Percentiles rank a stretch among this genome's conserved stretches.
These are phyloP conservation scores for Bombardia bombarda DNA, from an alignment of 495 filamentous ascomycete species.

Conservation along the genomic window DNA sequence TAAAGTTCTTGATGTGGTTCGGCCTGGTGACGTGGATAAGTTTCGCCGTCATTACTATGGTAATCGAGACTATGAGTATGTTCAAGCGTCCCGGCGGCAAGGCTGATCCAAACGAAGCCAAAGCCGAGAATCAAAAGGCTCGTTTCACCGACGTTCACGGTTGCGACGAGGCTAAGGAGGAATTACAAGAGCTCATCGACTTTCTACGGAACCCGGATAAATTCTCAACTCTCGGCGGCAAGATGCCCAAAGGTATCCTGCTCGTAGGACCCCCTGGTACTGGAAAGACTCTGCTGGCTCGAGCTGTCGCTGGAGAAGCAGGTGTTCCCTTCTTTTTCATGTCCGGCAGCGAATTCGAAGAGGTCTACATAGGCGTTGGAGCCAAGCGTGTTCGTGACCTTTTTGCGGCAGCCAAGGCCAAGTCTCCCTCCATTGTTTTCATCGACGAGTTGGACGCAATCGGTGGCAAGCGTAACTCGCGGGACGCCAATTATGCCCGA, in stretches of 20 bases:
- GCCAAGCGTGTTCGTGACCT: conserved; percentile 96
- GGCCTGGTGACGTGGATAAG: conserved; percentile 64
- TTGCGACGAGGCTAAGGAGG: conserved; percentile 96
- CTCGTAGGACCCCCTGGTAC: conserved; percentile 94
- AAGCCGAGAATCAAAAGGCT: conserved; percentile 80
- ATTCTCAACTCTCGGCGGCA: conserved; percentile 87
- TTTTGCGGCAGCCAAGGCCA: conserved; percentile 78
- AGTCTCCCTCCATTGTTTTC: conserved; percentile 94
- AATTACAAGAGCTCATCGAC: conserved; percentile 92
- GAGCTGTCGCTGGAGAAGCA: conserved; percentile 93
- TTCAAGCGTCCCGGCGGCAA: conserved; percentile 68
- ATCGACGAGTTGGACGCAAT: conserved; percentile 98
- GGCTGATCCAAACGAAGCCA: conserved; percentile 67
- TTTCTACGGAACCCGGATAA: conserved; percentile 87
- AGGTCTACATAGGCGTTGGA: conserved; percentile 96
- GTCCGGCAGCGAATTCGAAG: conserved; percentile 97
- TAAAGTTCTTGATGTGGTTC: conserved; percentile 77
- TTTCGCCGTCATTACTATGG: conserved; percentile 65
- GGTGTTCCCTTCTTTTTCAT: conserved; percentile 99
- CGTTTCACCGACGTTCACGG: conserved; percentile 94
- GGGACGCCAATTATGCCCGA: conserved; percentile 92
- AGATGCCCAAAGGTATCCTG: conserved; percentile 92
- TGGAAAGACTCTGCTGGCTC: conserved; percentile 94
- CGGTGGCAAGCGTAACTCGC: conserved; percentile 84
- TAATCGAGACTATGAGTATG: conserved; percentile 68